Base-by-base conservation (phyloP, 75 land plant species). In the Cryptomeria japonica region DNA sequence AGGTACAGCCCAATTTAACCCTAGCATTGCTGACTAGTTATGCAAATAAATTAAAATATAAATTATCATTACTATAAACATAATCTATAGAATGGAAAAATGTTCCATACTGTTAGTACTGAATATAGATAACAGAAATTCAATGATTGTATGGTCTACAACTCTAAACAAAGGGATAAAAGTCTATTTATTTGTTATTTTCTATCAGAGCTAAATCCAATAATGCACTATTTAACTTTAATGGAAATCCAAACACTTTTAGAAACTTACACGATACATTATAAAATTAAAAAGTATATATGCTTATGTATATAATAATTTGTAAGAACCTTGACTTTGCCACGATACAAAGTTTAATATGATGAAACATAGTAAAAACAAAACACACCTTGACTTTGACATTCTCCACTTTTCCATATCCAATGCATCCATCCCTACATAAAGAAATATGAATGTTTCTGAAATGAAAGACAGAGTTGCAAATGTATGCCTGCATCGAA, bases 401-500 rank as follows among this genome's bases (percentile, higher is more conserved):
- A 93, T 92, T 85, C 64, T 96, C 99, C 97, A 97, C 55, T 95
- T 96, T 51, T 96, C 95, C 34, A 92, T 90, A 86, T 97, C 99
- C 61, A 95, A 90, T 28, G 96, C 99, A 91, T 96, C 98, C 97
- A 96, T 97, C 53, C 99, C 98, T 78, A 96, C 98, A 89, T 97
- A 97, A 42, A 96, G 91, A 86, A 95, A 96, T 47, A 95, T 96
- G 87, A 94, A 95, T 13, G 95, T 93, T 87, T 97, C 97, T n/a
- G 99, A 95, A 85, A 96, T 92, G 86, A 96, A 97, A 55, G 97
- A 97, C 94, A 97, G 85, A 72, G 94, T 92, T 44, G 97, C 97
- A 92, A 97, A 97, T 13, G 88, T 47, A 85, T 97, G 95, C 92
- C 95, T 95, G 93, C 89, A 90, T 84, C 22, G 53, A 22, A 36